Percentiles rank a stretch among this genome's conserved stretches.
phyloP scores from a whole-genome alignment of 352 stramenopile genomes.

The Pythium coloratum region DNA sequence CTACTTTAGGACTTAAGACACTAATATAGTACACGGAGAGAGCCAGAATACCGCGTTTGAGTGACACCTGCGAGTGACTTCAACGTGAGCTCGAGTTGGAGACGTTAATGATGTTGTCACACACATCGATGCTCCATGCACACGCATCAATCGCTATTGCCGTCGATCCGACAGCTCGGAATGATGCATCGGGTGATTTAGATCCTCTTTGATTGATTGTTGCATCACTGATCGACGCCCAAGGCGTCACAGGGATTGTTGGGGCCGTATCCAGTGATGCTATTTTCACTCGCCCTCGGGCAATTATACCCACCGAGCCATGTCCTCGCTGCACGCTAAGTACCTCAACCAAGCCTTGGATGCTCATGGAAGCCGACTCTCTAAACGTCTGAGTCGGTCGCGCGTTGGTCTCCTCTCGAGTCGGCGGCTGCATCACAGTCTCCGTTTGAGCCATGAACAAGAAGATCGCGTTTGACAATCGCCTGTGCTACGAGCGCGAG shows the following conservation, averaged over 20 bases:
- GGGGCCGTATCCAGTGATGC: neutral
- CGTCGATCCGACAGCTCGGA: neutral
- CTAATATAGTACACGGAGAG: neutral
- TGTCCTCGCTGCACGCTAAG: neutral
- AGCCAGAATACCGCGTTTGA: neutral
- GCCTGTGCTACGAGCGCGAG: slow-evolving; percentile 79
- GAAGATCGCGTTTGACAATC: slow-evolving; percentile 78
- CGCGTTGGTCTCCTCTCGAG: neutral
- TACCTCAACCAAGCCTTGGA: neutral
- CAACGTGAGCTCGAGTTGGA: neutral
- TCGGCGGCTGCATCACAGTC: neutral
- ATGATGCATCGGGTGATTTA: neutral
- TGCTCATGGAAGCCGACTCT: neutral
- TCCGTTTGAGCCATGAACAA: slow-evolving; percentile 53
- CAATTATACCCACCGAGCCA: neutral
- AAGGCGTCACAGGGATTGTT: neutral
- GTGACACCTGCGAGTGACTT: neutral
- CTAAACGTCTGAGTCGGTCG: neutral
- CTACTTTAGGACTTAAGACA: neutral
- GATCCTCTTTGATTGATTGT: neutral
- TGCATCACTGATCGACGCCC: neutral
- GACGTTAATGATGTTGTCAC: neutral
- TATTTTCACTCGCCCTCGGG: neutral
- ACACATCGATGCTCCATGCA: neutral
- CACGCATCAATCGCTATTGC: neutral